Evolutionary conservation across 108 stramenopile species (phyloP), one percentile per base, ranked within the genome.

Genomic region (Epipyxis sp.): DNA sequence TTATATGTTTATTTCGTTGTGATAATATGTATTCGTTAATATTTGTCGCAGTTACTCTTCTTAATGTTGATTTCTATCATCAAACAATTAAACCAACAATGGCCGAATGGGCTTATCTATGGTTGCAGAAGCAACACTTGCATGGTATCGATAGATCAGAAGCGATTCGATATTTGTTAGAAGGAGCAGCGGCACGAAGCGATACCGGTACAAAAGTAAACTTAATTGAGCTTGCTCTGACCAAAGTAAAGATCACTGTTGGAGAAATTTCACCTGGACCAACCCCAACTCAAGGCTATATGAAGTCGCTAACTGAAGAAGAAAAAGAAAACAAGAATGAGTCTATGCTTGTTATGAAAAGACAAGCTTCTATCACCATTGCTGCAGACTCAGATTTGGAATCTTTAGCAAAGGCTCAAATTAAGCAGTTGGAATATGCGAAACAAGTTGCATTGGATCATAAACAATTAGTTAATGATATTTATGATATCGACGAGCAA

Each of bases 21-120:
- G 10, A 43, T 37, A 37, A 35, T 29, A 35, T 6, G 20, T 32
- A 32, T 13, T 29, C 34, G 3, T 65, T 10, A 32, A 10, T 41
- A 20, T 16, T 68, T 20, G 16, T 10, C 43, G 50, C 27, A 39
- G 40, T 32, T 10, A 43, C 71, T 43, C 42, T 37, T 3, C 46
- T 10, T 6, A 57, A 95, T 77, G 83, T 84, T 59, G 76, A 85
- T 29, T 99, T 92, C 79, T 99, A 98, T 83, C 88, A 89, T 76
- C 78, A 65, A 65, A 80, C 92, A 42, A 82, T 99, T 41, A 93
- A 93, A 85, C 94, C 91, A 3, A 20, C 40, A 13, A 68, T 68
- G 65, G 65, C 65, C 41, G 65, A 68, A 37, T 68, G 65, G 65
- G 65, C 65, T 16, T 68, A 68, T 25, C 29, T 68, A 37, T 68